Evolutionary conservation across 1,284 basidiomycete genomes (phyloP).

Genomic region (Austropuccinia psidii): DNA sequence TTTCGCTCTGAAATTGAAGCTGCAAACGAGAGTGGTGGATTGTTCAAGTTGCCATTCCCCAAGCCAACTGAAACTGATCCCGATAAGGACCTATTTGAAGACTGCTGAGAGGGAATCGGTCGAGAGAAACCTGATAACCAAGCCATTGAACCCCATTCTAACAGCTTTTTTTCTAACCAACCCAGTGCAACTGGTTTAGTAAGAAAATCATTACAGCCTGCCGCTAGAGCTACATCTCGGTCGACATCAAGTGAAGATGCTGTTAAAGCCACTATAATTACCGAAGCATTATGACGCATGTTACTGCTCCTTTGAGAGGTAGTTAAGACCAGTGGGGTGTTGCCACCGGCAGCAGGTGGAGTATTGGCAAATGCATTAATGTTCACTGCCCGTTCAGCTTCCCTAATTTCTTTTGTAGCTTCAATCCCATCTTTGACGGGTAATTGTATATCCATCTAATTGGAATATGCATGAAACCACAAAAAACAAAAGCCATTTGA

Average conservation of each 20-base stretch:
- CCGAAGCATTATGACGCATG: conserved; percentile 76
- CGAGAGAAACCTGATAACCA: conserved; percentile 44
- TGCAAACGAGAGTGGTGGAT: neutral
- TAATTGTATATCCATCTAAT: conserved; percentile 98
- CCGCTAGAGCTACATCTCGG: conserved; percentile 87
- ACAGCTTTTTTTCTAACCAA: conserved; percentile 97
- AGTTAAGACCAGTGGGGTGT: conserved; percentile 32
- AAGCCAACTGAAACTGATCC: neutral
- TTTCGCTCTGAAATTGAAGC: neutral
- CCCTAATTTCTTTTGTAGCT: conserved; percentile 91
- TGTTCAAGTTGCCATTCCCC: neutral
- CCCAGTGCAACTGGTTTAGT: conserved; percentile 92
- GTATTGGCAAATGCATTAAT: conserved; percentile 63
- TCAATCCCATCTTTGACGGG: conserved; percentile 97
- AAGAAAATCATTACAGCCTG: conserved; percentile 97
- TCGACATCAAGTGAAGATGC: conserved; percentile 87
- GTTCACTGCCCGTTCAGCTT: conserved; percentile 64
- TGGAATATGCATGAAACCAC: neutral
- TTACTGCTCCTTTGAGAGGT: conserved; percentile 39
- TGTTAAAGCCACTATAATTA: conserved; percentile 97
- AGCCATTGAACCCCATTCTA: conserved; percentile 73
- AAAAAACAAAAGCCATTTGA: neutral
- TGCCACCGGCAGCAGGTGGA: conserved; percentile 50
- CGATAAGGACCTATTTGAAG: conserved; percentile 3
- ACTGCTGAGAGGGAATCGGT: neutral